Evolutionary conservation across 78 protist genomes (phyloP), one percentile per base, ranked within the genome.

Genomic region (Tieghemostelium lacteum): DNA sequence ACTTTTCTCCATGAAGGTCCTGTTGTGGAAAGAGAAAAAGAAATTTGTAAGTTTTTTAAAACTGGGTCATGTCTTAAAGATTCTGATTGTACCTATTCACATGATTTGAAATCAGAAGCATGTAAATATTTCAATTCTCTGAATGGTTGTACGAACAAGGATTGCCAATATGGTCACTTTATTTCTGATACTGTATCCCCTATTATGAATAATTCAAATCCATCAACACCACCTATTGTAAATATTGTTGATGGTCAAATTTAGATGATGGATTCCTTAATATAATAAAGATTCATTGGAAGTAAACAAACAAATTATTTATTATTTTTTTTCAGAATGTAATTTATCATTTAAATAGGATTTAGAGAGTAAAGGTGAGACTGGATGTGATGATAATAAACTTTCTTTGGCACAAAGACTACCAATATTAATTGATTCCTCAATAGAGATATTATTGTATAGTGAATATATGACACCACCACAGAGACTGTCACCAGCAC

Each of bases 1-100:
- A 83, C 91, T 1, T 83, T 69, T 42, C 17, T 34, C 8, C 91
- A 83, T 45, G 91, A 83, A 31, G 91, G 91, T 31, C 91, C 91
- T 1, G 78, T 83, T 40, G n/a, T n/a, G n/a, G 71, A 45, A 33
- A 71, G 49, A 33, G 37, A 39, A 31, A 83, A 83, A 57, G 91
- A 69, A 45, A 29, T 69, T 33, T 83, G 91, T 36, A 83, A 83
- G 42, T 83, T 69, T 52, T 69, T 83, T 33, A 83, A 60, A 57
- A 42, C 66, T 12, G 66, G 73, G 10, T 37, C 70, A 6, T 83
- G 91, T 60, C 36, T 62, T 0, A 83, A 69, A 69, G 91, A 72
- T 39, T 33, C 50, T 12, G 40, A 71, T 5, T 83, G 91, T 60
- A 52, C 91, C 0, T 83, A 37, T 33, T 83, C 91, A 16, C 91